Evolutionary conservation across 2,329 filamentous ascomycete genomes (phyloP), one percentile per base, ranked within the genome.

Genomic region (Trichoderma koningii): DNA sequence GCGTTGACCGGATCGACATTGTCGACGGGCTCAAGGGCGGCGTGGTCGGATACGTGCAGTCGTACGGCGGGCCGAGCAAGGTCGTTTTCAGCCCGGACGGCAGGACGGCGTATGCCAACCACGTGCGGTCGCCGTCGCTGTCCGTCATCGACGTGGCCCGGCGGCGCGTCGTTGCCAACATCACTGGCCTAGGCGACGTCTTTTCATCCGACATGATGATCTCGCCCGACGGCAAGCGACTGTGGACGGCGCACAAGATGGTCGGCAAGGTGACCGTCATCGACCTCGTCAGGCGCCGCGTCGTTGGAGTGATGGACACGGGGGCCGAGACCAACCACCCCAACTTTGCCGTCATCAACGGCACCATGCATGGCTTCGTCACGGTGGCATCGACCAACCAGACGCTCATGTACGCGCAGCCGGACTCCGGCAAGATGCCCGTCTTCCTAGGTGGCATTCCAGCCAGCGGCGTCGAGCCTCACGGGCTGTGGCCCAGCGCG

Each of bases 131-230:
- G 1, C 41, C 67, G 7, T 66, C 64, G n/a, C 47, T 68, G 4
- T 64, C 66, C 23, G 48, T 68, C 48, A 67, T 67, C 45, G 57
- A 68, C 23, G 67, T 68, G 10, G 56, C 38, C 19, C 48, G 38
- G 30, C 65, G 65, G 47, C 45, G 45, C 7, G 53, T 65, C 41
- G 42, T 61, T 12, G 51, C 47, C 41, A 53, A 44, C 55, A 63
- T 68, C 30, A 38, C 38, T 10, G 63, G 61, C 5, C 53, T 68
- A 5, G 67, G 47, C 7, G 61, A 67, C 21, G 42, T 23, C 28
- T 68, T 67, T 2, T 68, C 65, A 1, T 67, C 66, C 3, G 66
- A 68, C 42, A 68, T 68, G 66, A 67, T 65, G 66, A 63, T 67
- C n/a, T 68, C 65, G 12, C 55, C 62, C 1, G 66, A 68, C 21